Evolutionary conservation across 1,284 basidiomycete genomes (phyloP).

Genomic region (Ceratobasidium sp.): DNA sequence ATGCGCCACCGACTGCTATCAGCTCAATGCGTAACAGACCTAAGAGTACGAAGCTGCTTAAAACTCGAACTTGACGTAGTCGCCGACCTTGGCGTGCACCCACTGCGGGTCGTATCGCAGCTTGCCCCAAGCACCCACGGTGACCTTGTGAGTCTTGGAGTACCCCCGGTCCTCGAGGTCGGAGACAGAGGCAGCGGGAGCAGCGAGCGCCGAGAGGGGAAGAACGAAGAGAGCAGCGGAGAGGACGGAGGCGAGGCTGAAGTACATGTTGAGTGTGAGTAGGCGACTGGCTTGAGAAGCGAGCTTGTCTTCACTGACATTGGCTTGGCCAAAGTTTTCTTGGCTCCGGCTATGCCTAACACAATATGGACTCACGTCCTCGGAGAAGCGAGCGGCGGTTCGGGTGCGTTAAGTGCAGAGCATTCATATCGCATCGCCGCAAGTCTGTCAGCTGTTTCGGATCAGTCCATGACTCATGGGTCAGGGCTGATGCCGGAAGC

Average conservation of each 20-base stretch:
- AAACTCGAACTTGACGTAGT: conserved; percentile 43
- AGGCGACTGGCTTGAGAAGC: conserved; percentile 4
- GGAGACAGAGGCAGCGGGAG: neutral
- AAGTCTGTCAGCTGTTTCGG: neutral
- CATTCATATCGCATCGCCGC: neutral
- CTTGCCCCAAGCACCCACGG: conserved; percentile 13
- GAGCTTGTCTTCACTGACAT: neutral
- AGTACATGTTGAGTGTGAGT: conserved; percentile 21
- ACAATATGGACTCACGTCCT: neutral
- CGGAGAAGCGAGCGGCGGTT: neutral
- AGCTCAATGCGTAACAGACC: neutral
- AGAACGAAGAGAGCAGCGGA: conserved; percentile 27
- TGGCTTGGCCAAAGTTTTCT: neutral
- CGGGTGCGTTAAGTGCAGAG: neutral
- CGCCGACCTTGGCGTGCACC: conserved; percentile 37
- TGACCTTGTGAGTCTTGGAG: conserved; percentile 29
- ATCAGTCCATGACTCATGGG: neutral
- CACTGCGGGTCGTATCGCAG: conserved; percentile 34
- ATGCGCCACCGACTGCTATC: neutral
- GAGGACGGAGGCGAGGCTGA: conserved; percentile 28
- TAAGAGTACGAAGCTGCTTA: neutral
- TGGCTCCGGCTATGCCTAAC: neutral
- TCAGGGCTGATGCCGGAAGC: too few species aligned
- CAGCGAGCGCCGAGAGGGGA: conserved; percentile 19
- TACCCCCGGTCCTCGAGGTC: neutral